Base-by-base conservation (phyloP, 2,329 filamentous ascomycete species). In the Pseudogymnoascus sp. region DNA sequence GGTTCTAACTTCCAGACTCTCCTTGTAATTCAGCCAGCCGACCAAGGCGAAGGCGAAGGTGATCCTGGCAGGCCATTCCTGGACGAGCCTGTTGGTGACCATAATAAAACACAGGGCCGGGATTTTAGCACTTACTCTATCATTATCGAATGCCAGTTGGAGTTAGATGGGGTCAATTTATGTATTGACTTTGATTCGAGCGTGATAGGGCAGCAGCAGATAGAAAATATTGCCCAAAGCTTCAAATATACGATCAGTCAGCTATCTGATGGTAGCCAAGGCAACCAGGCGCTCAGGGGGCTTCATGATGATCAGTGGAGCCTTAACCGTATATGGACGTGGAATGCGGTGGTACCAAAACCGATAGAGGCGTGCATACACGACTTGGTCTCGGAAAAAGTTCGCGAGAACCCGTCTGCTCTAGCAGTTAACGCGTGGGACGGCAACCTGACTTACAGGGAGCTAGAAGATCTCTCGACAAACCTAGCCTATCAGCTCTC, bases 381-480 rank as follows among this genome's bases (percentile, higher is more conserved):
- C n/a, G 60, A 62, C n/a, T 16, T 62, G 18, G 8, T 62, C 5
- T 34, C 28, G 14, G 60, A 59, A 25, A 38, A 56, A 28, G 60
- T 31, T 44, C 28, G 50, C 50, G 8, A 56, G 50, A 34, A 34
- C n/a, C 63, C 63, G 4, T 40, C 40, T 12, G 63, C 63, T 7
- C 40, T 46, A n/a, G 63, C 63, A 28, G 42, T 64, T 12, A 42
- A 42, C 38, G 63, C 64, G 12, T 65, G 62, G 64, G 64, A 65
- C 16, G 64, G 62, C 16, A 44, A 65, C n/a, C 50, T 70, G 7
- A 70, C 65, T 1, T 72, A 71, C 56, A 34, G 18, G 2, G 62
- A 70, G 42, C 65, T 72, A 2, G 66, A 70, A 23, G 40, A 61
- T 10, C 64, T 69, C n/a, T 70, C 72, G 7, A 60, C 60, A 8